These are phyloP conservation scores for Naganishia onofrii DNA, from an alignment of 768 basidiomycete species.

Conservation along the genomic window DNA sequence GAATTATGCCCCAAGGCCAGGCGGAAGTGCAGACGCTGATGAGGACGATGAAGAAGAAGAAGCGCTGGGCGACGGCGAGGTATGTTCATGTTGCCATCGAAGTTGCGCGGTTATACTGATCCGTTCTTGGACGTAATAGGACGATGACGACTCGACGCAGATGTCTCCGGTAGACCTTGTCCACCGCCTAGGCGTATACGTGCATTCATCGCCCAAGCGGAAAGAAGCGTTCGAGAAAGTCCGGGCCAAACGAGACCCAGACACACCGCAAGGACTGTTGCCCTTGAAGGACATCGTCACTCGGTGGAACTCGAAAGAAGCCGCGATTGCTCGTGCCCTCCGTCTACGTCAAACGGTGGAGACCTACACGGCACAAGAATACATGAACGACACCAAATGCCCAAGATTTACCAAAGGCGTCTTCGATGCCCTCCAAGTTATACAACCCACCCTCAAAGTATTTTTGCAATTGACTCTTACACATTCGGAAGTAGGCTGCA, in stretches of 20 bases:
- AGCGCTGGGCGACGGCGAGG: background rate
- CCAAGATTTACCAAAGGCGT: too few species aligned
- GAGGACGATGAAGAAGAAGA: background rate
- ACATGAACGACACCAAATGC: too few species aligned
- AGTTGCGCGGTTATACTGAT: too few species aligned
- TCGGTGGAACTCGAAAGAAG: background rate
- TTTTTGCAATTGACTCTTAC: too few species aligned
- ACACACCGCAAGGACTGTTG: background rate
- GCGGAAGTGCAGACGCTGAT: background rate
- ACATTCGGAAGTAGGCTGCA: too few species aligned
- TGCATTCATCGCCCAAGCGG: background rate
- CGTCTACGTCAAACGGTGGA: background rate
- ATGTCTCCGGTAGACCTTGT: background rate
- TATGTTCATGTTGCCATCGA: too few species aligned
- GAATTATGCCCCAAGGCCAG: background rate
- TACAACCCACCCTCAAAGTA: too few species aligned
- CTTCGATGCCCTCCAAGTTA: too few species aligned
- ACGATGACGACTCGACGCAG: too few species aligned
- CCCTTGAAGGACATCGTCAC: slow-evolving; percentile 1
- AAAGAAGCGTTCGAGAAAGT: background rate
- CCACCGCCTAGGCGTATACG: background rate
- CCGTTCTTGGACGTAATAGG: background rate
- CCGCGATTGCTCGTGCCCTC: background rate
- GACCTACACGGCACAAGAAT: background rate
- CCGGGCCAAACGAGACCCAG: background rate